Evolutionary conservation across 2,329 filamentous ascomycete species (phyloP), one percentile per base, ranked within the genome.

Genomic region (Aspergillus fructus): DNA sequence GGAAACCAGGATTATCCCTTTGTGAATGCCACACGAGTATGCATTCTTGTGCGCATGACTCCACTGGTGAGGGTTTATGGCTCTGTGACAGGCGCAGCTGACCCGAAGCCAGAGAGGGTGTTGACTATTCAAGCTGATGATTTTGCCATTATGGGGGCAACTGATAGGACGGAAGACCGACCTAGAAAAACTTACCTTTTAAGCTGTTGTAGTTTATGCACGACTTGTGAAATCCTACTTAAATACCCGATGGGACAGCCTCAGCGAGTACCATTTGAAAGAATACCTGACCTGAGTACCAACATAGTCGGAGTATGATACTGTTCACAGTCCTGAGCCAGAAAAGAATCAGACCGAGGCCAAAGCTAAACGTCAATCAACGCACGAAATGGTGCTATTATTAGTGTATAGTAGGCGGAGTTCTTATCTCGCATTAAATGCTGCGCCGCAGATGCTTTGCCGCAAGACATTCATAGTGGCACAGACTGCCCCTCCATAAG

Each of bases 1-100:
- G 47, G 17, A 43, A 46, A 51, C 53, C 41, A 45, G 45, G 42
- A n/a, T 17, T 27, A 11, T 39, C 24, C 33, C 41, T 39, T 27
- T 27, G 11, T 43, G 27, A 54, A 55, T 33, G 56, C 42, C 46
- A 55, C 54, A 56, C 55, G 46, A 23, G 34, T 39, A 59, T 55
- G 60, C 58, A 58, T 7, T 39, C 15, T 53, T 39, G 60, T 34
- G 60, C 62, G 62, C 58, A 59, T 64, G 62, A 64, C 58, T 60
- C 49, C 49, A 51, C 45, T 56, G 49, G 53, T 56, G 49, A 55
- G 47, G 21, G 17, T 42, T 24, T 40, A 37, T 24, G 49, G 24
- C 43, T 53, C 49, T 46, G 52, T 62, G 62, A 62, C 62, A 52
- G 52, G 48, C 30, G 48, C 62, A 57, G 58, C 51, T 64, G 62